Base-by-base conservation (phyloP, 768 basidiomycete species). In the Myochromella boudieri region DNA sequence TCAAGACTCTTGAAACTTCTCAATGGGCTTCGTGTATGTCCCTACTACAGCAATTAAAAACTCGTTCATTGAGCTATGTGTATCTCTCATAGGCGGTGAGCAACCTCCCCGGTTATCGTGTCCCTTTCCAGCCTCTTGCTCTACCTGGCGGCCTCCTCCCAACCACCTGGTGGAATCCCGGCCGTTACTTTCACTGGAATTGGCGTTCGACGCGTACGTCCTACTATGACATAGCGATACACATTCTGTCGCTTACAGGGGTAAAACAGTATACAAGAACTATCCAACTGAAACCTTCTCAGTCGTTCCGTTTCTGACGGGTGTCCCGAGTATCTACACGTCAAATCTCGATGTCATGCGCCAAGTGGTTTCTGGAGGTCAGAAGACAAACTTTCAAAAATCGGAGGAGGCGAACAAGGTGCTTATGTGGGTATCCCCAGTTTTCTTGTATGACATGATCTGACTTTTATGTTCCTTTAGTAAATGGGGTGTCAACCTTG, bases 151-250 rank as follows among this genome's bases (percentile, higher is more conserved):
- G 60, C 2, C 2, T 67, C 1, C 31, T 74, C 0, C 71, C 71
- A 9, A 67, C 64, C 6, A 58, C 58, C 0, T 72, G 67, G 68
- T 75, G 69, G 71, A 75, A 73, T 47, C 64, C 67, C 1, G 68
- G 68, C 2, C 22, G 62, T 4, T 44, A 45, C 18, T 59, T 28
- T 40, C 58, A 7, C 33, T 50, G 49, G 49, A 3, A 28, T 2
- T 50, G 37, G 43, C 42, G 49, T 9, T 20, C 20, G 26, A 34
- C 37, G 1, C 17, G 49, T 50, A 17, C 0, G 40, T 37, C 7
- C 17, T 3, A 20, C 4, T n/a, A n/a, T n/a, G n/a, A n/a, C n/a
- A n/a, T n/a, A 15, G 26, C 21, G 25, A 17, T 17, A 3, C 14
- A 21, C 27, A 17, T 15, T 17, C n/a, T 18, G 17, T 10, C 33